Evolutionary conservation across 371 early-diverging fungal genomes (phyloP).

Genomic region (Actinomucor elegans): DNA sequence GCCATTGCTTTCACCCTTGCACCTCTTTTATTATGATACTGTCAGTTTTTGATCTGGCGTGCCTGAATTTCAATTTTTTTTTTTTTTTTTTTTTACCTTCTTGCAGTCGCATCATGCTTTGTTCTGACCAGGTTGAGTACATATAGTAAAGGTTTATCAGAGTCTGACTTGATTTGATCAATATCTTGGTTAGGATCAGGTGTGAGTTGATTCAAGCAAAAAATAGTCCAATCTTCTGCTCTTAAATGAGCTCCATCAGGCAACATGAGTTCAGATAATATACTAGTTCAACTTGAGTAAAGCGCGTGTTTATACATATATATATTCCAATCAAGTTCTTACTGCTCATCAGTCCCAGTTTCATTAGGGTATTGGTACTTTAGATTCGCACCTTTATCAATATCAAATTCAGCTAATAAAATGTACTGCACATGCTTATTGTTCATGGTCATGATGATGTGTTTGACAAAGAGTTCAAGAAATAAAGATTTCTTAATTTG

Average conservation of each 20-base stretch:
- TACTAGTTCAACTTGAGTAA: too few relatives aligned
- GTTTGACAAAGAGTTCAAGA: too few relatives aligned
- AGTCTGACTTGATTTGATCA: slow-evolving; percentile 28
- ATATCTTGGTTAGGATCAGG: slow-evolving; percentile 48
- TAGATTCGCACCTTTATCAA: slow-evolving; percentile 84
- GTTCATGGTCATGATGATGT: slow-evolving; percentile 2
- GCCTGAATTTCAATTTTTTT: too few relatives aligned
- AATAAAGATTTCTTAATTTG: too few relatives aligned
- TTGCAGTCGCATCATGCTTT: slow-evolving; percentile 81
- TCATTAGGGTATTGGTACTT: slow-evolving; percentile 84
- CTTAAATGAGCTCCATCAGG: slow-evolving; percentile 94
- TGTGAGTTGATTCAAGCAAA: slow-evolving; percentile 80
- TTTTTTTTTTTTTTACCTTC: slow-evolving; percentile 46
- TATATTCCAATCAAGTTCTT: too few relatives aligned
- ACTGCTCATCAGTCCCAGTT: slow-evolving; percentile 87
- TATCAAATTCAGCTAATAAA: slow-evolving; percentile 91
- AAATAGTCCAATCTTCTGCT: slow-evolving; percentile 94
- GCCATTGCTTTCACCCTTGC: slow-evolving; percentile 95
- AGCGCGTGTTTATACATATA: too few relatives aligned
- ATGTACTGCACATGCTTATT: slow-evolving; percentile 76
- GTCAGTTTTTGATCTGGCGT: too few relatives aligned
- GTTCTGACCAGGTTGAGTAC: slow-evolving; percentile 89
- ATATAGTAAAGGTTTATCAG: slow-evolving; percentile 76
- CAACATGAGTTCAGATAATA: slow-evolving; percentile 92
- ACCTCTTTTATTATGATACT: slow-evolving; percentile 51